Evolutionary conservation across 306 rosid species (phyloP).

Genomic region (Sindora glabra): DNA sequence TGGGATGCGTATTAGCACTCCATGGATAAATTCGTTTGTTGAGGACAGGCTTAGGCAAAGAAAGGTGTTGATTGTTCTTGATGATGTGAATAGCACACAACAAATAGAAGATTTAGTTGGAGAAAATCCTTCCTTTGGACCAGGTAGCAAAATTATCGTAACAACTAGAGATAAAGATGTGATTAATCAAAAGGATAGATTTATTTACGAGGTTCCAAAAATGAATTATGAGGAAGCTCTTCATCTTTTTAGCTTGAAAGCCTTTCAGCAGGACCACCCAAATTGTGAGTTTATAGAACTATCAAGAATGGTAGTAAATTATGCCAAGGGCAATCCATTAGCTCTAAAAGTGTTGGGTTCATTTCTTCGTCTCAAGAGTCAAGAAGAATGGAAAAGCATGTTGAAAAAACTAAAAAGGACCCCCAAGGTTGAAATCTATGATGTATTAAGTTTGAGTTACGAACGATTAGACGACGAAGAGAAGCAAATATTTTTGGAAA

Average conservation of each 20-base stretch:
- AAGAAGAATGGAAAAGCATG: not conserved
- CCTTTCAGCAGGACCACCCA: slow-evolving; percentile 3
- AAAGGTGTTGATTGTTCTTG: not conserved
- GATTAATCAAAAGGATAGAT: too few species aligned
- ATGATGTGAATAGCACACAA: not conserved
- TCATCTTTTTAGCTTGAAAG: slow-evolving; percentile 16
- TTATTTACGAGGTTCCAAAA: not conserved
- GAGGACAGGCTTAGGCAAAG: not conserved
- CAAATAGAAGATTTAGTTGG: slow-evolving; percentile 2
- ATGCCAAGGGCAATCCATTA: not conserved
- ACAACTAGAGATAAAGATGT: not conserved
- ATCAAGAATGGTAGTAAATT: not conserved
- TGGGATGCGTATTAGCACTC: not conserved
- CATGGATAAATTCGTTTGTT: not conserved
- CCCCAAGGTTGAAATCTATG: not conserved
- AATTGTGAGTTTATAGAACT: not conserved
- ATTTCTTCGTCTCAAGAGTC: not conserved
- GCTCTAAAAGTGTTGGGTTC: not conserved
- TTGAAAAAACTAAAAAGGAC: rapidly evolving
- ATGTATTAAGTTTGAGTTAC: not conserved
- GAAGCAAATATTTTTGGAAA: not conserved
- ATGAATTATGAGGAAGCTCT: slow-evolving; percentile 18
- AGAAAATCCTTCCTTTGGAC: not conserved
- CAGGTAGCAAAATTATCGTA: slow-evolving; percentile 1
- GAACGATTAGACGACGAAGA: not conserved